Evolutionary conservation across 2,329 filamentous ascomycete species (phyloP).

Genomic region (Pochonia chlamydosporia): DNA sequence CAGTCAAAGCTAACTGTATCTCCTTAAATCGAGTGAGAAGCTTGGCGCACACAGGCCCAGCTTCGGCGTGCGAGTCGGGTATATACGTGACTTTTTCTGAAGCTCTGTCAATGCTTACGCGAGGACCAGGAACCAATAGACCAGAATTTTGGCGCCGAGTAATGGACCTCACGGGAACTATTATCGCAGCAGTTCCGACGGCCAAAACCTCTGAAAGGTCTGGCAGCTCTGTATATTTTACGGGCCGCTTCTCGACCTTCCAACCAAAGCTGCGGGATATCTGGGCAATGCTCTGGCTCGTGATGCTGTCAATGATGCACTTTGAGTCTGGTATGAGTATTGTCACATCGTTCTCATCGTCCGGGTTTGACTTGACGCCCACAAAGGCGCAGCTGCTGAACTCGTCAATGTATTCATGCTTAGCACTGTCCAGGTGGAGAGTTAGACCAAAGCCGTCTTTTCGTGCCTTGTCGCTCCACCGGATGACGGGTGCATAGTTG

Average conservation of each 20-base stretch:
- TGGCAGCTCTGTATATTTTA: constrained; percentile 55
- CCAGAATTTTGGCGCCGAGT: constrained; percentile 50
- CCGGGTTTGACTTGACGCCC: constrained; percentile 59
- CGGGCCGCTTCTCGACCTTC: constrained; percentile 71
- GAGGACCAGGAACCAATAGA: constrained; percentile 23
- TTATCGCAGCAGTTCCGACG: constrained; percentile 81
- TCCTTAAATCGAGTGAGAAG: constrained; percentile 73
- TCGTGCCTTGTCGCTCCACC: constrained; percentile 78
- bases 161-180: constrained; percentile 89
- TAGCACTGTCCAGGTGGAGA: constrained; percentile 82
- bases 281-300: constrained; percentile 69
- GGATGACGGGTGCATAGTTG: constrained; percentile 89
- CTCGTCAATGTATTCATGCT: constrained; percentile 81
- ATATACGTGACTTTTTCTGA: constrained; percentile 52
- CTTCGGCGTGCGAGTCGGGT: constrained; percentile 52
- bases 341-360: constrained; percentile 54
- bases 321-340: constrained; percentile 83
- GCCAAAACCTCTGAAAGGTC: constrained; percentile 71
- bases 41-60: constrained; percentile 67
- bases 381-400: constrained; percentile 94
- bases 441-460: constrained; percentile 89
- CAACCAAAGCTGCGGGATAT: constrained; percentile 76
- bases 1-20: constrained; percentile 74
- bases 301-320: constrained; percentile 83
- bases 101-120: constrained; percentile 30